Base-by-base conservation (phyloP, 257 asterid genomes). In the Lycium ferocissimum region DNA sequence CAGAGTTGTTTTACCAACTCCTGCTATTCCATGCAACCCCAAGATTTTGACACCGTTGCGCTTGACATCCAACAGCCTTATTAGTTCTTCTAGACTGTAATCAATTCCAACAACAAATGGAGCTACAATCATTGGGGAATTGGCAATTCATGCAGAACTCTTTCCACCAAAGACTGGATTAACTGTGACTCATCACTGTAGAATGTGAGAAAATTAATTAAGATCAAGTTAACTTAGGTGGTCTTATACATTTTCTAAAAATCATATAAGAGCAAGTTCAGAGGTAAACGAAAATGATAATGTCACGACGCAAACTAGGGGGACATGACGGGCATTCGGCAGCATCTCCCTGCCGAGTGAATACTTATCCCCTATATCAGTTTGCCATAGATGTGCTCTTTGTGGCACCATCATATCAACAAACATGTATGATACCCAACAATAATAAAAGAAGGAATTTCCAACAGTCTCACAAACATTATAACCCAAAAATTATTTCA, bases 1-100 rank as follows among this genome's bases (percentile, higher is more conserved):
- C 9, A 87, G 86, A 70, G 89, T 84, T n/a, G 89, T 86, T 76
- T 86, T 86, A 67, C 89, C 89, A 66, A 86, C 73, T 7, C 89
- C 89, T 47, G 88, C 90, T 78, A 85, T 83, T 54, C 90, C 90
- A 45, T 85, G 66, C 45, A 88, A 81, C 80, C 87, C 88, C 80
- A 88, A 62, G 20, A 86, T 59, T 35, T 56, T 56, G 67, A 84
- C 57, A 40, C 83, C 87, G 33, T 81, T 83, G 67, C 18, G 0
- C 35, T 66, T 84, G 70, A 86, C 84, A 81, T 86, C 82, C 71
- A 88, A 65, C 71, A 26, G 71, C 7, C 26, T 59, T 26, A 54
- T 37, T 13, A 83, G 70, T 75, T 62, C 62, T 13, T 86, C 56
- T 35, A 88, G 20, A 11, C 79, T 59, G 72, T 47, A 73, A 58